Evolutionary conservation across 2,329 filamentous ascomycete genomes (phyloP), one percentile per base, ranked within the genome.

Genomic region (Ophiognomonia clavigignenti-juglandacearum): DNA sequence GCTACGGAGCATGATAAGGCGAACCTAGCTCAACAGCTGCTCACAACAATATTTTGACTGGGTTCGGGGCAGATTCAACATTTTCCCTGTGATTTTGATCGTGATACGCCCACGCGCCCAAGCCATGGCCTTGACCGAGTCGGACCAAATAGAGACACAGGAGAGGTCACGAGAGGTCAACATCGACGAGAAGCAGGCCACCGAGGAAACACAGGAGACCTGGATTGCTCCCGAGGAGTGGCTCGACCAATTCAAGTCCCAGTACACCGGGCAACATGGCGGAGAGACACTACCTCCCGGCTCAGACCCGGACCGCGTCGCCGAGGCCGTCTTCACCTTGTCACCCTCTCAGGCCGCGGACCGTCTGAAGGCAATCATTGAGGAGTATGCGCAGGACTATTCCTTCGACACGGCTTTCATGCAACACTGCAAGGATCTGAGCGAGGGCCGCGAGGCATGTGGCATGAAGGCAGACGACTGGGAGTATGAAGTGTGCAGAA

Each of bases 391-490:
- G 35, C 52, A 58, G 16, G 59, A 61, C 52, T 61, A 61, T 37
- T 60, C 58, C 38, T 57, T 60, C 39, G 58, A 60, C 43, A 51
- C 53, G 35, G 41, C 22, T 10, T 47, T 58, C 43, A 50, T 61
- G 48, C 43, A 49, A 2, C 55, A 54, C 10, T 39, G 55, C 43
- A 32, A 39, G 29, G 50, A 60, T 35, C 52, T 62, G 5, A 39
- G 57, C 4, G 41, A 54, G 43, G 60, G 60, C 18, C 43, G 55
- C 38, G 48, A 56, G 43, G 53, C 54, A 6, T 62, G 60, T 48
- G 57, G 49, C 9, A 54, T 62, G 56, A 50, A 56, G 34, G 46
- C 55, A 20, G 58, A 54, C 31, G 58, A 62, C 34, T 62, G 60
- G 60, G 44, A 54, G 1, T 62, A 62, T 37, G 49, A 55, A 34